These are phyloP conservation scores for Asterochloris sp. DNA, from an alignment of 139 green algal species.

Conservation along the genomic window DNA sequence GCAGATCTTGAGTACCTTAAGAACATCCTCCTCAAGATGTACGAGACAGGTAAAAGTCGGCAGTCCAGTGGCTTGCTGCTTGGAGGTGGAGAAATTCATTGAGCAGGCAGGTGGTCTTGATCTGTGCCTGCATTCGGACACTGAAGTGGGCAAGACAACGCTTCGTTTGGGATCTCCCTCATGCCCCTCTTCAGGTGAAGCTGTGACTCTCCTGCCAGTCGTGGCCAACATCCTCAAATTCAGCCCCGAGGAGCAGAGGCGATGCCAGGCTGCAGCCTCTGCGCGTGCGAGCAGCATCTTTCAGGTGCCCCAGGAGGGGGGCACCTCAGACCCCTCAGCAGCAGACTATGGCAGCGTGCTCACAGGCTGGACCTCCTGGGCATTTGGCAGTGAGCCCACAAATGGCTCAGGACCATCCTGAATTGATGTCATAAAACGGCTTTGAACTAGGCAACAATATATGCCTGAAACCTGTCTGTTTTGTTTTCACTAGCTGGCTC, in stretches of 20 bases:
- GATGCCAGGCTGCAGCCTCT: conserved; percentile 31
- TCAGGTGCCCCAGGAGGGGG: not conserved
- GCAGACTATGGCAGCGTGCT: conserved; percentile 22
- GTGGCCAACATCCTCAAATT: conserved; percentile 49
- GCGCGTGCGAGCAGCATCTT: not conserved
- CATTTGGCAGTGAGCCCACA: conserved; percentile 15
- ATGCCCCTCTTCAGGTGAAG: conserved; percentile 28
- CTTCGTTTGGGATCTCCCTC: not conserved
- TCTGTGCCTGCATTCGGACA: not conserved
- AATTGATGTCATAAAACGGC: too few relatives aligned
- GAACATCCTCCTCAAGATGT: conserved; percentile 56
- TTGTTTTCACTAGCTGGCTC: too few relatives aligned
- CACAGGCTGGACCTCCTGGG: conserved; percentile 26
- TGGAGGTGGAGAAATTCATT: not conserved
- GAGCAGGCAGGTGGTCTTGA: not conserved
- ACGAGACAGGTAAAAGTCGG: conserved; percentile 40
- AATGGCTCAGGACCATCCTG: not conserved
- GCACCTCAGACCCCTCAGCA: conserved; percentile 4
- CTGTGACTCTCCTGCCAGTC: conserved; percentile 42
- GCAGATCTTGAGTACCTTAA: conserved; percentile 58
- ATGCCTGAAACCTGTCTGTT: too few relatives aligned
- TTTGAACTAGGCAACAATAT: too few relatives aligned
- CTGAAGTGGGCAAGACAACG: not conserved
- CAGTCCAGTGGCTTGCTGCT: not conserved
- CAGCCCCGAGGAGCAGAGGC: conserved; percentile 39